Evolutionary conservation across 1,284 basidiomycete genomes (phyloP), one percentile per base, ranked within the genome.

Genomic region (Anthracocystis walkeri): DNA sequence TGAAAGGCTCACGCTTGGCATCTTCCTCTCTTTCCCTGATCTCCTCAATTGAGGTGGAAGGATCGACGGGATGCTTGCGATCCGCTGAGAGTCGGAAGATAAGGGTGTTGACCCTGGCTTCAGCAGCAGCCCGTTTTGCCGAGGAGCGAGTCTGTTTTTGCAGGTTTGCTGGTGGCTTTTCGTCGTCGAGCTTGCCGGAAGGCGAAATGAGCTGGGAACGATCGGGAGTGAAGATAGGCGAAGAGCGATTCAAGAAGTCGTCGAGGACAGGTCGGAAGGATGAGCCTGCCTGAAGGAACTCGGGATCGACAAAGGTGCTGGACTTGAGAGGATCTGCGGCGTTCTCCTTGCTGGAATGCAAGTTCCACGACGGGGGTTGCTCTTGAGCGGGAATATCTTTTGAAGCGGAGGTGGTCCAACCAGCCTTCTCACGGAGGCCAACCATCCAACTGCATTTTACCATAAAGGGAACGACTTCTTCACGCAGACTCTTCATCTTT

Each of bases 1-100:
- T 89, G 79, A 89, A 89, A 0, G 89, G 90, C 50, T 89, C 87
- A 42, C 66, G 65, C 20, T 44, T 64, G 20, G 58, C 52, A 12
- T 42, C 49, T n/a, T 59, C 61, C 21, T 79, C 72, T 11, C 64
- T 48, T 23, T 68, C 65, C 20, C 68, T 61, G 42, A 69, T 58
- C 44, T 73, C 74, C 7, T 67, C 69, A 25, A 64, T 29, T 4
- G 72, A 61, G 6, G 55, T 44, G 42, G 59, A 63, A 18, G 73
- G 73, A 31, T 75, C 64, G 18, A 75, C 48, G 25, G 73, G 73
- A 46, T 75, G 73, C 48, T 66, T 71, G 11, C 57, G 61, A 21
- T 68, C 63, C 41, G 65, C 46, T 3, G 69, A 58, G n/a, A 73
- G 63, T n/a, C 75, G 54, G 35, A 59, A 72, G 52, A 77, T 63